These are phyloP conservation scores for Trichosanthes cucumerina DNA, from an alignment of 306 rosid genomes.

Conservation along the genomic window DNA sequence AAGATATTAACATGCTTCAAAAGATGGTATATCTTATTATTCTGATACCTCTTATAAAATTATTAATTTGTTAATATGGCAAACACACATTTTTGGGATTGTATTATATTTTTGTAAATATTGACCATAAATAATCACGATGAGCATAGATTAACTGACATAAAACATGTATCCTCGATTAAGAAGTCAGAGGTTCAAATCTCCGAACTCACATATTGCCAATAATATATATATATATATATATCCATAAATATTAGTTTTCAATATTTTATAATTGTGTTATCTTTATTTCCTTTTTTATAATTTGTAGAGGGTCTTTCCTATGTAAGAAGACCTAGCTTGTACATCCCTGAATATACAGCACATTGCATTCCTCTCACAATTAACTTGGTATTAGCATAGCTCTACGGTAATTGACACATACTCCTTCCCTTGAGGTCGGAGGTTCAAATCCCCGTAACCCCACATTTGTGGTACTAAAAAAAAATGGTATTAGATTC, in stretches of 20 bases:
- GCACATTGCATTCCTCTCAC: background rate
- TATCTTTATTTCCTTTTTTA: background rate
- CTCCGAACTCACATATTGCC: too few species aligned
- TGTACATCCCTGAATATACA: background rate
- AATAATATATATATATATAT: too few species aligned
- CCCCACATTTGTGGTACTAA: background rate
- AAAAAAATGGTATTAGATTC: background rate
- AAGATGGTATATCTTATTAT: background rate
- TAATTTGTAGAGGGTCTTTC: background rate
- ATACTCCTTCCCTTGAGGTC: too few species aligned
- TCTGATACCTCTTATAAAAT: background rate
- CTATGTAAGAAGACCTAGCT: background rate
- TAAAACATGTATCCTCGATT: too few species aligned
- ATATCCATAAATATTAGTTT: background rate
- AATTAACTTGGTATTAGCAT: background rate
- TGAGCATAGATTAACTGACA: too few species aligned
- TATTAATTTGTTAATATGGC: background rate
- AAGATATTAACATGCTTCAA: background rate
- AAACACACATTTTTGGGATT: background rate
- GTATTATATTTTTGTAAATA: background rate
- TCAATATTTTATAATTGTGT: background rate
- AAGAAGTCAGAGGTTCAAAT: too few species aligned
- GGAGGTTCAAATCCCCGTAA: background rate
- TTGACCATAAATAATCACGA: background rate
- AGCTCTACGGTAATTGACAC: too few species aligned